Base-by-base conservation (phyloP, 441 rosid species). In the Gossypium gossypioides region DNA sequence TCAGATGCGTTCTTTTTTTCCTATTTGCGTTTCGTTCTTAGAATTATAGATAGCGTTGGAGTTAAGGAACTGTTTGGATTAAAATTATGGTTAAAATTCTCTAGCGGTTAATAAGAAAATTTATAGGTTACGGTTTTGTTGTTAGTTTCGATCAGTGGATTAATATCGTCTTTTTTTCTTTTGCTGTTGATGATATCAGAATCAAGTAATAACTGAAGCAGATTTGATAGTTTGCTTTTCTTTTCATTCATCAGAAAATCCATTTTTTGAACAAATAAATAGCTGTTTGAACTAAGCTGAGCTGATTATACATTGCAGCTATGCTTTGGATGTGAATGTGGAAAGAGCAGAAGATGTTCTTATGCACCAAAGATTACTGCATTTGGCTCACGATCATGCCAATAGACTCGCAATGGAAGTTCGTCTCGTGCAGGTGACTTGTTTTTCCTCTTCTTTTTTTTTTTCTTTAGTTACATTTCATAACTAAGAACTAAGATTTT, bases 291-390 rank as follows among this genome's bases (percentile, higher is more conserved):
- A 25, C 58, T 44, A 18, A 12, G 54, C 25, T 21, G 62, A 46
- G 29, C 64, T 63, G 22, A n/a, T 8, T 9, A 21, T 68, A 15
- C 16, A 18, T 48, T 80, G 66, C 73, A 86, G 90, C 76, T 89
- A 89, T 78, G 93, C 93, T 15, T 78, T 83, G 83, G 91, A 89
- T 80, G 91, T 89, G 77, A 89, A 83, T 80, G 87, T 81, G 59
- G 97, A 90, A 82, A 83, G 80, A 64, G 90, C 93, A 1, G 86
- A 89, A 75, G 93, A 87, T 73, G 93, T 89, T 6, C 82, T 89
- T 10, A 82, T 81, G 85, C 93, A 89, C 84, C 81, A 87, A 83
- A 80, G 83, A 73, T 74, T 89, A 34, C 81, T 89, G 22, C 80
- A 75, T 58, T 81, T 79, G 71, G 91, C 91, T 71, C 77, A 77